Base-by-base conservation (phyloP, 2,329 filamentous ascomycete genomes). In the Coniochaeta sp. region DNA sequence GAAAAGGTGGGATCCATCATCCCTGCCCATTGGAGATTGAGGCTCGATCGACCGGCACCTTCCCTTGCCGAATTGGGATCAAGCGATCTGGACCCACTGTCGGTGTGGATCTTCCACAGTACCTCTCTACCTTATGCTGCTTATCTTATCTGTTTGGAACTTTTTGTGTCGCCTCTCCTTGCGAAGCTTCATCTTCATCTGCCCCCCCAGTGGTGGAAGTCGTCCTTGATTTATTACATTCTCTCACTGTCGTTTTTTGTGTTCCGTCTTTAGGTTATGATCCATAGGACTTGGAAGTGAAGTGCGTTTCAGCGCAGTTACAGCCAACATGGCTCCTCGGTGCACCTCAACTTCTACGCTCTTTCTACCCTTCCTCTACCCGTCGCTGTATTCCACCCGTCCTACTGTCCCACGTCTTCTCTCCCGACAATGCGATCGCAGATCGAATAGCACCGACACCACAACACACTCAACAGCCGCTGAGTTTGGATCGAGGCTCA, bases 401-500 rank as follows among this genome's bases (percentile, higher is more conserved):
- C 66, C 71, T 61, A 68, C 69, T 52, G 60, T 64, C 66, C 55
- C 65, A 66, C 64, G 64, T 61, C 50, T 60, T 58, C 47, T 63
- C 66, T 47, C 61, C 44, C 62, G 60, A 63, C 58, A 60, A 60
- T 59, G 52, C 26, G 54, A 60, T 44, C 56, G 54, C 57, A 62
- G 63, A 60, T 62, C 61, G 60, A 66, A 64, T 60, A 64, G 62
- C 62, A 70, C 67, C 61, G 66, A 65, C 36, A 60, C 62, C 65
- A 69, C 69, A 60, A 75, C 64, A 67, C 72, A 26, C 55, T 70
- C 79, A n/a, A 31, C 47, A 8, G 22, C 47, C 14, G 74, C 77
- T 31, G 69, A 60, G 31, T 19, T 60, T 11, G 40, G 73, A 47
- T 81, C 85, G 6, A 88, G 88, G 64, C 83, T 97, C 22, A 90